phyloP scores from a whole-genome alignment of 352 stramenopile genomes.

The Phytopythium kandeliae region DNA sequence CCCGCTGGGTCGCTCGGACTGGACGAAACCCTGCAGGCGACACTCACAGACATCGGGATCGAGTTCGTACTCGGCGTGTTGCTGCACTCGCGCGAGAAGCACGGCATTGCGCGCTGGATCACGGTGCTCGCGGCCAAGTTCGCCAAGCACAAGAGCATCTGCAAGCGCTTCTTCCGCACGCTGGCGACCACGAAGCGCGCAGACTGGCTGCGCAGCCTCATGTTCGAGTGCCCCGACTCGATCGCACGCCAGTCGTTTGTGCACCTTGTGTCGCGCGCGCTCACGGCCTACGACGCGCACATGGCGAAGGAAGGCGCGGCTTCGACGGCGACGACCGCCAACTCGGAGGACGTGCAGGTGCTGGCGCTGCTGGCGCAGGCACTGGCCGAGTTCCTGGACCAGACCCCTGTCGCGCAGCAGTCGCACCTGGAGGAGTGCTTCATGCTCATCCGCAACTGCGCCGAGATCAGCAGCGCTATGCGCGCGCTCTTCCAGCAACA shows the following conservation, averaged over 20 bases:
- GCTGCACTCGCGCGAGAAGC: conserved; percentile 84
- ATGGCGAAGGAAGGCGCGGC: conserved; percentile 15
- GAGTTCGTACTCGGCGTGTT: conserved; percentile 87
- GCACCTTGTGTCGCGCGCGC: conserved; percentile 64
- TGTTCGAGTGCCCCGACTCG: conserved; percentile 84
- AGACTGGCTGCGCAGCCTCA: conserved; percentile 53
- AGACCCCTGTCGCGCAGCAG: conserved; percentile 72
- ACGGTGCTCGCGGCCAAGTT: conserved; percentile 74
- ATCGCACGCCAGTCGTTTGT: conserved; percentile 86
- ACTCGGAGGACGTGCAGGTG: conserved; percentile 13
- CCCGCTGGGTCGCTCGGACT: conserved; percentile 12
- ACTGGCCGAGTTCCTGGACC: conserved; percentile 47
- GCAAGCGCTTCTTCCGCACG: conserved; percentile 58
- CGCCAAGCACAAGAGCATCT: conserved; percentile 59
- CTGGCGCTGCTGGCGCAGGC: conserved; percentile 11
- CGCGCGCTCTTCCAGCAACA: conserved; percentile 42
- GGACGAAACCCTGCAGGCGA: conserved; percentile 60
- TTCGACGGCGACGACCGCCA: too few relatives aligned
- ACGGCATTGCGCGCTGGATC: conserved; percentile 82
- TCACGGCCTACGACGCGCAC: conserved; percentile 64
- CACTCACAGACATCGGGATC: conserved; percentile 73
- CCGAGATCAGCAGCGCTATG: conserved; percentile 45
- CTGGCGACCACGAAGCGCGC: conserved; percentile 49
- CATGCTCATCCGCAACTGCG: conserved; percentile 76
- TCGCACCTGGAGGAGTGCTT: conserved; percentile 86